phyloP scores from a whole-genome alignment of 805 yeast species.

The Cyberlindnera subsufficiens region DNA sequence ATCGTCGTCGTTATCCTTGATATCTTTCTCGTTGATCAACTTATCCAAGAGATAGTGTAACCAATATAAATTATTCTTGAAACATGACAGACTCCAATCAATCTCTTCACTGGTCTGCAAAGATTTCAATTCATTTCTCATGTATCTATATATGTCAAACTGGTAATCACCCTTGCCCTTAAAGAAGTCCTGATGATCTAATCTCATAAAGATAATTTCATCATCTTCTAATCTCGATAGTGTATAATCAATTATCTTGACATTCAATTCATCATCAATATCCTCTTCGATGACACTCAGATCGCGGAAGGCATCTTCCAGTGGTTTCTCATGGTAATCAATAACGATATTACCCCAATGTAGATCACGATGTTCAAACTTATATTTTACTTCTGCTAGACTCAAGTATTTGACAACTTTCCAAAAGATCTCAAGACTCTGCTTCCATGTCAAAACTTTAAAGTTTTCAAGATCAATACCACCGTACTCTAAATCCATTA shows the following conservation, averaged over 20 bases:
- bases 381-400: constrained; percentile 42
- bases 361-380: constrained; percentile 69
- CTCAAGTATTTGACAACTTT: constrained; percentile 42
- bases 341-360: constrained; percentile 62
- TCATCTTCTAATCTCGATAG: constrained; percentile 42
- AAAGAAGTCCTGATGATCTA: constrained; percentile 61
- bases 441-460: constrained; percentile 32
- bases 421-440: constrained; percentile 45
- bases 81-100: constrained; percentile 42
- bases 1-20: constrained; percentile 21
- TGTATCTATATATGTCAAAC: constrained; percentile 52
- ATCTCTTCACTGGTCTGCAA: constrained; percentile 22
- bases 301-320: constrained; percentile 20
- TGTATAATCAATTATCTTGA: constrained; percentile 54
- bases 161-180: constrained; percentile 56
- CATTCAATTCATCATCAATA: constrained; percentile 22
- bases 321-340: constrained; percentile 19
- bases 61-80: constrained; percentile 58
- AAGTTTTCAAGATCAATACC: constrained; percentile 41
- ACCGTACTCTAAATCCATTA: constrained; percentile 34
- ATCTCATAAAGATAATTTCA: constrained; percentile 40
- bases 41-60: constrained; percentile 53
- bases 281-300: constrained; percentile 15
- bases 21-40: constrained; percentile 37
- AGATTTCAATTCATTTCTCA: constrained; percentile 33